Evolutionary conservation across 371 early-diverging fungal genomes (phyloP), one percentile per base, ranked within the genome.

Genomic region (Catenaria anguillulae): DNA sequence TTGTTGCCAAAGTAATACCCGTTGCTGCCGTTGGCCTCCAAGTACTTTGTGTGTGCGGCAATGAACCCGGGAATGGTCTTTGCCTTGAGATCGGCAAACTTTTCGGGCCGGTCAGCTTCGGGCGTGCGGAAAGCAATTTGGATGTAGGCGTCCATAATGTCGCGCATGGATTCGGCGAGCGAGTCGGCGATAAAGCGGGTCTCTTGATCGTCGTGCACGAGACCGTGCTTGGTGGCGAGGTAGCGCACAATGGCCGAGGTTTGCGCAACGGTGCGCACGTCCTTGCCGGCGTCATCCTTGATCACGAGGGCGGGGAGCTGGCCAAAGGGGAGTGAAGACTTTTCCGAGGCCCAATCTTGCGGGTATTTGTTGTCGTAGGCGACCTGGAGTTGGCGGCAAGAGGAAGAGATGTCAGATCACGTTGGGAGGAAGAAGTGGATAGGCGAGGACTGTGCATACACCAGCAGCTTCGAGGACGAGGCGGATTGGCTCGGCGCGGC

Each of bases 251-350:
- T 76, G 17, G 66, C 67, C 29, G 55, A 35, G 1, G 76, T 67
- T 55, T 80, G 79, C 21, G 71, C 63, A 1, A 80, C 55, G n/a
- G 67, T 65, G 29, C 74, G 65, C 10, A 71, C 66, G 0, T 65
- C 66, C 33, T 70, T 68, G 1, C 61, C 63, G 33, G 66, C 68
- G 4, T 64, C 34, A 8, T 62, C 64, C 13, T 63, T 67, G 56
- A 79, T 80, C 4, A 73, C 62, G 6, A 80, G 66, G 23, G 77
- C 71, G 2, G 81, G 81, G 10, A 73, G 63, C n/a, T 71, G 72
- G 24, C 77, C 72, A 58, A 73, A 79, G 2, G 81, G 81, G 46
- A 70, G 71, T 43, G 69, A 56, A 0, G 55, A 21, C 70, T 81
- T 81, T 26, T 50, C 62, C 13, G 48, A 56, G 4, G 68, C 67